These are phyloP conservation scores for Leptomonas pyrrhocoris DNA, from an alignment of 208 protist species.

Conservation along the genomic window DNA sequence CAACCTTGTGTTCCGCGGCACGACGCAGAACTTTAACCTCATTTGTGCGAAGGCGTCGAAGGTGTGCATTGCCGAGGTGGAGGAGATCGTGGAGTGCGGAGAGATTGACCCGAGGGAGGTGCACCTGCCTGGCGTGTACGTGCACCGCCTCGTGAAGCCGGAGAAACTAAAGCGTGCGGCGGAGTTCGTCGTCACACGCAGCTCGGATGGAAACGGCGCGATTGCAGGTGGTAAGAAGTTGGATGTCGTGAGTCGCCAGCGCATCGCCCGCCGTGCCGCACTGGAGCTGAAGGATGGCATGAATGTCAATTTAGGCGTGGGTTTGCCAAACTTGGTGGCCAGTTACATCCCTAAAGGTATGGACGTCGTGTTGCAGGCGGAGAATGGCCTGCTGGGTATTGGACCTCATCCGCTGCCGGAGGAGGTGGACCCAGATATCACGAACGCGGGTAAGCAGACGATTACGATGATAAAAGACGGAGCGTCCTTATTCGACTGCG, in stretches of 20 bases:
- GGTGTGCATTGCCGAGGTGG: slow-evolving; percentile 93
- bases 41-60: slow-evolving; percentile 76
- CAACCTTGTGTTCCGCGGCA: slow-evolving; percentile 81
- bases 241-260: slow-evolving; percentile 41
- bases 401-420: slow-evolving; percentile 81
- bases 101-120: slow-evolving; percentile 90
- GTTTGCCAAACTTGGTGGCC: slow-evolving; percentile 92
- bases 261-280: slow-evolving; percentile 93
- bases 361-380: slow-evolving; percentile 84
- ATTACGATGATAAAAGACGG: slow-evolving; percentile 84
- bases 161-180: slow-evolving; percentile 32
- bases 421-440: slow-evolving; percentile 91
- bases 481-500: slow-evolving; percentile 70
- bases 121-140: slow-evolving; percentile 94
- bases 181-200: slow-evolving; percentile 34
- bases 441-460: slow-evolving; percentile 96
- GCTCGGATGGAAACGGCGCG: slow-evolving; percentile 18
- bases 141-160: slow-evolving; percentile 80
- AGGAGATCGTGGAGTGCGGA: slow-evolving; percentile 93
- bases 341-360: slow-evolving; percentile 81
- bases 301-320: slow-evolving; percentile 95
- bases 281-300: slow-evolving; percentile 95
- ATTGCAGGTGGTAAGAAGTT: slow-evolving; percentile 22
- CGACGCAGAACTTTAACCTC: slow-evolving; percentile 94
- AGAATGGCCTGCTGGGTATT: slow-evolving; percentile 90